These are phyloP conservation scores for Hibiscus mutabilis DNA, from an alignment of 345 rosid genomes.

Conservation along the genomic window DNA sequence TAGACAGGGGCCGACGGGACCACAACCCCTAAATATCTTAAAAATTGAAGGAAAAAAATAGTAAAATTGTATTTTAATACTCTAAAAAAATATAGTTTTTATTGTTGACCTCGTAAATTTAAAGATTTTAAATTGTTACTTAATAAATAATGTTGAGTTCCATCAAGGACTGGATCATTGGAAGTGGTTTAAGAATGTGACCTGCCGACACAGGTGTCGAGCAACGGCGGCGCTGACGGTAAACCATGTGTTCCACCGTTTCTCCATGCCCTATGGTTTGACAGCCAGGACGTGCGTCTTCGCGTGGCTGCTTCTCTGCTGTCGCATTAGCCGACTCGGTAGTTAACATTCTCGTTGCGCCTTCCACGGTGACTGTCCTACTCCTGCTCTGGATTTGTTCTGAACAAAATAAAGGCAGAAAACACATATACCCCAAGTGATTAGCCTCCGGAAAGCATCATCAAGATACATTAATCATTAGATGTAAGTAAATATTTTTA, in stretches of 20 bases:
- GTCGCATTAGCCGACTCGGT: not conserved
- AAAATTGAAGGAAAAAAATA: too few relatives aligned
- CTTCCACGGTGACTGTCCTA: not conserved
- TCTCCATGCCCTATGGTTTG: not conserved
- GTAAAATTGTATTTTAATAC: too few relatives aligned
- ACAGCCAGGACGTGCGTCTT: not conserved
- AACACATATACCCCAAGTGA: not conserved
- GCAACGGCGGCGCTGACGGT: not conserved
- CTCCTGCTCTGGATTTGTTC: not conserved
- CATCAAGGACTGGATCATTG: not conserved
- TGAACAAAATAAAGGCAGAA: not conserved
- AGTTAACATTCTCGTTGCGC: not conserved
- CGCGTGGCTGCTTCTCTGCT: not conserved
- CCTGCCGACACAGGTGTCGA: not conserved
- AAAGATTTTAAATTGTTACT: too few relatives aligned
- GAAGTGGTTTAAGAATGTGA: not conserved
- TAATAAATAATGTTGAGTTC: too few relatives aligned
- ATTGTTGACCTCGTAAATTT: too few relatives aligned
- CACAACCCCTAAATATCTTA: too few relatives aligned
- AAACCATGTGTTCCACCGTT: constrained; percentile 7
- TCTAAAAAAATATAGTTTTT: too few relatives aligned
- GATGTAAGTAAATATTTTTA: too few relatives aligned
- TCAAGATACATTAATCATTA: too few relatives aligned
- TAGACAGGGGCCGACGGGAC: too few relatives aligned
- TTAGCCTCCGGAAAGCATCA: not conserved